These are phyloP conservation scores for Talaromyces islandicus DNA, from an alignment of 2,329 filamentous ascomycete genomes.

Conservation along the genomic window DNA sequence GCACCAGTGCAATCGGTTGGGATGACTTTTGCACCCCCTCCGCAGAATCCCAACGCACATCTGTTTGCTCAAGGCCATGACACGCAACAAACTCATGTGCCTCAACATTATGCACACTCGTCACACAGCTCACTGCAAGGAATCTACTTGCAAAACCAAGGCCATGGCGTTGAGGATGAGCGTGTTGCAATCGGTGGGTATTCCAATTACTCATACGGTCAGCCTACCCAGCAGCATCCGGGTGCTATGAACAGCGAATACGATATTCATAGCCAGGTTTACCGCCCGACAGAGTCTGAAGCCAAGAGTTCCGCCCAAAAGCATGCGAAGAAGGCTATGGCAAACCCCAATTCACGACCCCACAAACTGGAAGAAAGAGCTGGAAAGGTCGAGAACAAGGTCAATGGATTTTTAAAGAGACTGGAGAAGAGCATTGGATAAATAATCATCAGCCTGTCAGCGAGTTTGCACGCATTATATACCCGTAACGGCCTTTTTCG, in stretches of 20 bases:
- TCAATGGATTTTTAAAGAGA: slow-evolving; percentile 41
- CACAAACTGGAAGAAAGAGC: slow-evolving; percentile 34
- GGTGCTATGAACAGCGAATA: slow-evolving; percentile 27
- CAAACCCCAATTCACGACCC: slow-evolving; percentile 25
- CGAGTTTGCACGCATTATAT: neutral
- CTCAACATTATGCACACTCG: slow-evolving; percentile 11
- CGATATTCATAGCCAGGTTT: slow-evolving; percentile 42
- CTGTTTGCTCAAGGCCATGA: slow-evolving; percentile 26
- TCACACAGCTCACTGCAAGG: slow-evolving; percentile 16
- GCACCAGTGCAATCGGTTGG: slow-evolving; percentile 15
- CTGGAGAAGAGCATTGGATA: slow-evolving; percentile 36
- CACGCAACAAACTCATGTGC: slow-evolving; percentile 5
- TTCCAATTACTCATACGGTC: slow-evolving; percentile 38
- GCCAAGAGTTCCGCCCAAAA: slow-evolving; percentile 30
- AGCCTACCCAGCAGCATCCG: slow-evolving; percentile 19
- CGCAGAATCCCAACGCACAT: slow-evolving; percentile 30
- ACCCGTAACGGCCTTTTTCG: slow-evolving; percentile 6
- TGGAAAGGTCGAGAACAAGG: slow-evolving; percentile 34
- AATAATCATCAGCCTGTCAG: neutral
- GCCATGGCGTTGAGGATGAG: slow-evolving; percentile 4
- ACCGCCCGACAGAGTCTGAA: slow-evolving; percentile 41
- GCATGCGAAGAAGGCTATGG: slow-evolving; percentile 26
- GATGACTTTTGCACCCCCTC: slow-evolving; percentile 28
- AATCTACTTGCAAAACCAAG: slow-evolving; percentile 14
- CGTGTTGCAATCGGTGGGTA: slow-evolving; percentile 30